Evolutionary conservation across 2,329 filamentous ascomycete species (phyloP).

Genomic region (Aquanectria penicillioides): DNA sequence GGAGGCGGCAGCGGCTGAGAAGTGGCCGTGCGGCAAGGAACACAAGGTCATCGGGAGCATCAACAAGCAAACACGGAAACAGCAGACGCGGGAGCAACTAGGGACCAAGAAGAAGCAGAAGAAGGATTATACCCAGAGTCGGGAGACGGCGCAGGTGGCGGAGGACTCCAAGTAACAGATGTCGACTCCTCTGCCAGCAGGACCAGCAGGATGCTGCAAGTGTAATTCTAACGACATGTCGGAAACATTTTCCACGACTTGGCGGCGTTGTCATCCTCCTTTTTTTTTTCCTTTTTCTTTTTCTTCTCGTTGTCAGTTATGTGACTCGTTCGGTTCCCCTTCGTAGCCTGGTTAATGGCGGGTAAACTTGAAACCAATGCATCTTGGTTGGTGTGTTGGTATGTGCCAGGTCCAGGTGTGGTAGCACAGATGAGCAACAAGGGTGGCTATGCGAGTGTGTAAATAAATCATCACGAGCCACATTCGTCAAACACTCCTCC

Average conservation of each 20-base stretch:
- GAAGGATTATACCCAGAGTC: conserved; percentile 36
- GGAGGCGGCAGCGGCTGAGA: conserved; percentile 73
- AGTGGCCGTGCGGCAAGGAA: conserved; percentile 70
- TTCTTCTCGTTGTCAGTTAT: no score
- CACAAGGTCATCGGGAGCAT: conserved; percentile 62
- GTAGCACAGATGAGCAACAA: no score
- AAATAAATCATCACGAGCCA: no score
- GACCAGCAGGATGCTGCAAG: neutral
- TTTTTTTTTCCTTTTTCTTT: neutral
- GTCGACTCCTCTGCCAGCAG: neutral
- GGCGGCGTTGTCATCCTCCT: neutral
- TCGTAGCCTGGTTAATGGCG: no score
- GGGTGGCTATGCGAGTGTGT: no score
- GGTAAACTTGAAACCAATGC: no score
- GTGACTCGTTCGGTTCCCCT: no score
- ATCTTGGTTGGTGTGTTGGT: no score
- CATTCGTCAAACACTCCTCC: no score
- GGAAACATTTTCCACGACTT: neutral
- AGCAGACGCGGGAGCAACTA: conserved; percentile 64
- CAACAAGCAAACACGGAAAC: conserved; percentile 64
- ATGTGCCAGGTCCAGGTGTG: no score
- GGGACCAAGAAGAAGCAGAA: conserved; percentile 58
- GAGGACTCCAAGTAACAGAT: conserved; percentile 30
- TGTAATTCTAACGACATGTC: conserved; percentile 18
- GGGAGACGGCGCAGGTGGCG: conserved; percentile 23